A percentile compares a stretch with the other conserved stretches of the same genome.
Evolutionary conservation across 2,329 filamentous ascomycete species (phyloP).

Genomic region (Fusarium temperatum): DNA sequence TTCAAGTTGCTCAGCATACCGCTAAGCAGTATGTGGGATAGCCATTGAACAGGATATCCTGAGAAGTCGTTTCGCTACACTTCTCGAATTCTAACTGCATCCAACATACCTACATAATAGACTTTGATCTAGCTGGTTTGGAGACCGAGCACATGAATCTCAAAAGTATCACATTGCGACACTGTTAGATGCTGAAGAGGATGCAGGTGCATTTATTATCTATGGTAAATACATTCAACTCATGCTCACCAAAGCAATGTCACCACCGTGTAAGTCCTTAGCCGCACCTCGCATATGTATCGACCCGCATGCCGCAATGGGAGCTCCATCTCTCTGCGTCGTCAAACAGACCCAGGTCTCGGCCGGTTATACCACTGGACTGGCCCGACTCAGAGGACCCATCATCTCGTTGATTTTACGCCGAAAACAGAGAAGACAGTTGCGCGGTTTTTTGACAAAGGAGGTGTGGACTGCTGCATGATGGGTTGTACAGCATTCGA

Average conservation of each 20-base stretch:
- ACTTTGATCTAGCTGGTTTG: not conserved
- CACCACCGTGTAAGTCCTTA: constrained; percentile 11
- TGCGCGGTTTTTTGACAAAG: constrained; percentile 33
- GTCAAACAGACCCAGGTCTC: constrained; percentile 24
- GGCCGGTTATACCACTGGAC: constrained; percentile 35
- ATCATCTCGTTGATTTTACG: constrained; percentile 10
- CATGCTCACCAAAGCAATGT: not conserved
- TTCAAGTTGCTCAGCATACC: constrained; percentile 2
- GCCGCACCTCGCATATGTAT: constrained; percentile 14
- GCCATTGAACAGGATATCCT: not conserved
- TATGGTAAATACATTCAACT: constrained; percentile 3
- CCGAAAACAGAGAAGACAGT: constrained; percentile 1
- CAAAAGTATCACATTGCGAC: not conserved
- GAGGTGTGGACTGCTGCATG: constrained; percentile 29
- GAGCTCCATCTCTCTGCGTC: constrained; percentile 17
- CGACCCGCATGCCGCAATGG: constrained; percentile 21
- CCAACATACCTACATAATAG: not conserved
- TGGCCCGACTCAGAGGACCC: constrained; percentile 26
- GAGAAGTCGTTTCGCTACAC: not conserved
- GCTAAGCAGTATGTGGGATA: constrained; percentile 16
- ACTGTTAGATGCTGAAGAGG: constrained; percentile 3
- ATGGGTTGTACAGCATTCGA: constrained; percentile 14
- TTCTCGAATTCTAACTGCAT: not conserved
- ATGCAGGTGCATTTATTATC: constrained; percentile 15
- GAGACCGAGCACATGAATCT: not conserved